Evolutionary conservation across 2,329 filamentous ascomycete species (phyloP).

Genomic region (Fusarium dlaminii): DNA sequence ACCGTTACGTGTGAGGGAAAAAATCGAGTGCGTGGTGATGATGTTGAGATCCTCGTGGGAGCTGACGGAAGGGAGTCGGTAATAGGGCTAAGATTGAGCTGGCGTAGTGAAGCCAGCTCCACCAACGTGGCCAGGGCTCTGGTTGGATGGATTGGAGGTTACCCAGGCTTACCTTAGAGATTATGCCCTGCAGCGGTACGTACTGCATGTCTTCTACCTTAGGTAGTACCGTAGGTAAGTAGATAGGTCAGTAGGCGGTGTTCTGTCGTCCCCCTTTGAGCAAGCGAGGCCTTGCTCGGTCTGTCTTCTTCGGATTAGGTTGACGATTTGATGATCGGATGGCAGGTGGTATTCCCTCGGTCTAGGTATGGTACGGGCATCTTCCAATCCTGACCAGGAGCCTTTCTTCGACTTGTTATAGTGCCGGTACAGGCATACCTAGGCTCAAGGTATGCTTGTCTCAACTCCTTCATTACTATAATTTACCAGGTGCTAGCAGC

Average conservation of each 20-base stretch:
- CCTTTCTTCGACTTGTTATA: conserved; percentile 14
- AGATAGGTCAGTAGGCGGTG: background rate
- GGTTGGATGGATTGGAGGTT: conserved; percentile 35
- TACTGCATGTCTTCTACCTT: background rate
- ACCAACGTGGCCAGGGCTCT: conserved; percentile 39
- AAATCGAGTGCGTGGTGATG: conserved; percentile 37
- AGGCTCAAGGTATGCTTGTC: conserved; percentile 29
- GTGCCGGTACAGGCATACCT: background rate
- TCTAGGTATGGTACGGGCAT: conserved; percentile 9
- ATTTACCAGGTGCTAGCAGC: conserved; percentile 30
- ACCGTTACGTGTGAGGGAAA: conserved; percentile 33
- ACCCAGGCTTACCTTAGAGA: conserved; percentile 17
- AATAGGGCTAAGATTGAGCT: conserved; percentile 44
- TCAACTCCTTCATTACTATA: conserved; percentile 39
- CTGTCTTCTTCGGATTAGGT: conserved; percentile 17
- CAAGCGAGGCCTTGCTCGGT: conserved; percentile 5
- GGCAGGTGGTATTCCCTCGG: conserved; percentile 34
- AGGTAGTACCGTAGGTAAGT: background rate
- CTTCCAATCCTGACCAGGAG: conserved; percentile 17
- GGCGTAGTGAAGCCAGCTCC: conserved; percentile 38
- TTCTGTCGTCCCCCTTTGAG: background rate
- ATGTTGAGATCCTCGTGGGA: conserved; percentile 38
- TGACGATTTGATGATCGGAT: conserved; percentile 29
- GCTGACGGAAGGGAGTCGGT: conserved; percentile 40
- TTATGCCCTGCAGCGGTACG: conserved; percentile 29